Conservation (phyloP, 2,329 filamentous ascomycete species). For the Dactylonectria estremocensis region DNA sequence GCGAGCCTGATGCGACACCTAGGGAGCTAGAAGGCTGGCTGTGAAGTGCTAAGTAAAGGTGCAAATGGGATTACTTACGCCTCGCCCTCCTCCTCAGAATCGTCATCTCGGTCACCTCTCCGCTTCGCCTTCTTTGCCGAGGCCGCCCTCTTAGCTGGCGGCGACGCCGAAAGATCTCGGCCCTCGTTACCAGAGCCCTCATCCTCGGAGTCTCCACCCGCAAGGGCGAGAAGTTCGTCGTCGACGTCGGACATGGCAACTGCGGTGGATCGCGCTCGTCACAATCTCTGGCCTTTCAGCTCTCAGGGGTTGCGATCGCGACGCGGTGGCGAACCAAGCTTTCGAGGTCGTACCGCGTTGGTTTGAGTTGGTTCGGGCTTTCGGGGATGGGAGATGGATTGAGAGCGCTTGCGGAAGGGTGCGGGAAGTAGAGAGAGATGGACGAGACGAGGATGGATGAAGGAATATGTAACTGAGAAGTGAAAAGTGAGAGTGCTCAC, state of each 20-base stretch:
- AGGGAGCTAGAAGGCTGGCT: background rate
- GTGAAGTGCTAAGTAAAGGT: background rate
- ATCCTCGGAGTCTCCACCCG: conserved; percentile 81
- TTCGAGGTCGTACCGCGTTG: conserved; percentile 20
- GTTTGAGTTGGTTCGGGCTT: conserved; percentile 4
- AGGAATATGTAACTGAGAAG: conserved; percentile 31
- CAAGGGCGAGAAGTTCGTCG: conserved; percentile 93
- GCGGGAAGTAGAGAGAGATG: conserved; percentile 25
- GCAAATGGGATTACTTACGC: conserved; percentile 54
- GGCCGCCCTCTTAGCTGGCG: conserved; percentile 57
- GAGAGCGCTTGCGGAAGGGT: conserved; percentile 17
- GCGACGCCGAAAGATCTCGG: conserved; percentile 69
- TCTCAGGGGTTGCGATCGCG: conserved; percentile 37
- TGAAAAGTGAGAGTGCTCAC: conserved; percentile 35
- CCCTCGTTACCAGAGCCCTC: conserved; percentile 69
- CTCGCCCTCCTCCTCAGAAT: conserved; percentile 75
- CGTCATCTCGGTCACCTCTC: conserved; percentile 60
- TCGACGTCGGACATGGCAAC: conserved; percentile 87
- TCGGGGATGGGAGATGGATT: background rate
- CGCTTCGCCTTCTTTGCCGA: conserved; percentile 64
- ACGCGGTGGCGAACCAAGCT: conserved; percentile 18
- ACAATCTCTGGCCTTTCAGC: conserved; percentile 32
- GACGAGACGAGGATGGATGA: conserved; percentile 36
- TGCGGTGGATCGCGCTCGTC: conserved; percentile 18
- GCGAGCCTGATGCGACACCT: conserved; percentile 1